Evolutionary conservation across 306 rosid species (phyloP).

Genomic region (Trifolium fragiferum): DNA sequence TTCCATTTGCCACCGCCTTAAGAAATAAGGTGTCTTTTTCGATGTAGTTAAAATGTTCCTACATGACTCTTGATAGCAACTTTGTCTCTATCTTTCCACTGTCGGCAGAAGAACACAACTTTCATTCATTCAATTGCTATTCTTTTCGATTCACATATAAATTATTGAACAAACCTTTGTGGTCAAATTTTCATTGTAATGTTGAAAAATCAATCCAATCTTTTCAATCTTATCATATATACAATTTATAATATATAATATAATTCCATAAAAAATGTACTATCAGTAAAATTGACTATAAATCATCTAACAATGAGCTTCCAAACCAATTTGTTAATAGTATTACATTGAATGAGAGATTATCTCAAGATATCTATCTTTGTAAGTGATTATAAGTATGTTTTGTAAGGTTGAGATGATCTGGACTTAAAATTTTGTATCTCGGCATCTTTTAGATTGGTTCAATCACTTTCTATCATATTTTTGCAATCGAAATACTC

Average conservation of each 20-base stretch:
- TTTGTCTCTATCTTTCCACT: conserved; percentile 32
- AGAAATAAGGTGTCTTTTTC: conserved; percentile 46
- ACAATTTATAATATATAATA: neutral
- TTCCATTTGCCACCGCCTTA: conserved; percentile 38
- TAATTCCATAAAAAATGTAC: neutral
- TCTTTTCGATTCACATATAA: neutral
- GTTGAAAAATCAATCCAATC: neutral
- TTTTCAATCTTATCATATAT: neutral
- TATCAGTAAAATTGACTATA: neutral
- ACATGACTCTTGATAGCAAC: conserved; percentile 43
- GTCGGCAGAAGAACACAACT: conserved; percentile 46
- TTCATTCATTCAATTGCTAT: neutral
- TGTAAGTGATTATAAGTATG: too few species aligned
- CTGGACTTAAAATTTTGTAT: too few species aligned
- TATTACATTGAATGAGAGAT: too few species aligned
- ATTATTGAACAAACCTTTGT: neutral
- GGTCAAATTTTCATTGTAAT: neutral
- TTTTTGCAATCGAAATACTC: too few species aligned
- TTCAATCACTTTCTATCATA: too few species aligned
- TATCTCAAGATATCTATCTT: too few species aligned
- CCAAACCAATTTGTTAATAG: too few species aligned
- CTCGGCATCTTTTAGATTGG: too few species aligned
- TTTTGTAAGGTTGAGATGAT: too few species aligned
- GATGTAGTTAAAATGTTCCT: conserved; percentile 31
- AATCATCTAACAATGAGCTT: neutral